Percentiles rank a stretch among this genome's conserved stretches.
These are phyloP conservation scores for Millerozyma miso DNA, from an alignment of 805 yeast genomes.

Conservation along the genomic window DNA sequence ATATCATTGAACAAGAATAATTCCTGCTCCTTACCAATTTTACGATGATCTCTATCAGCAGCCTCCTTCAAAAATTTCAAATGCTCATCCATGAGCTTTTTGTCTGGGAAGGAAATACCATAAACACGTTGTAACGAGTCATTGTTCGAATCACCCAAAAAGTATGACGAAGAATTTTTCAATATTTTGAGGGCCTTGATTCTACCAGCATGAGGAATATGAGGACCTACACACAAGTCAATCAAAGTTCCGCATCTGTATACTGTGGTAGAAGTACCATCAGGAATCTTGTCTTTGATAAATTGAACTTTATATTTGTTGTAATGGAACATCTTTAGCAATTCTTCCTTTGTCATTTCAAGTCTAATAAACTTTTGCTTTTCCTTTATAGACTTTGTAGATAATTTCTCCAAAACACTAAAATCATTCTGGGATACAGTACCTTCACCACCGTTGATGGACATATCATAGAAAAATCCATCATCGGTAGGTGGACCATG, in stretches of 20 bases:
- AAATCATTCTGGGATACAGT: slow-evolving; percentile 78
- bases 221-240: slow-evolving; percentile 97
- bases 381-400: slow-evolving; percentile 87
- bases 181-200: slow-evolving; percentile 90
- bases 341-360: slow-evolving; percentile 85
- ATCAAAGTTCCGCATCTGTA: slow-evolving; percentile 97
- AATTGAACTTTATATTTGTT: slow-evolving; percentile 92
- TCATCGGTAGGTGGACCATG: slow-evolving; percentile 96
- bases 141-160: slow-evolving; percentile 86
- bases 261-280: slow-evolving; percentile 92
- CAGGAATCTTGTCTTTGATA: slow-evolving; percentile 86
- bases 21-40: slow-evolving; percentile 94
- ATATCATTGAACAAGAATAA: slow-evolving; percentile 91
- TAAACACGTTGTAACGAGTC: slow-evolving; percentile 96
- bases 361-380: slow-evolving; percentile 94
- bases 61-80: slow-evolving; percentile 94
- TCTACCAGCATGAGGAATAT: slow-evolving; percentile 94
- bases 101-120: slow-evolving; percentile 98
- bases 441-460: slow-evolving; percentile 68
- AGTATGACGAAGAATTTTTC: slow-evolving; percentile 94
- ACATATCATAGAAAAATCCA: slow-evolving; percentile 96
- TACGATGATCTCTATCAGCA: slow-evolving; percentile 92
- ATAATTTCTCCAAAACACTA: slow-evolving; percentile 75
- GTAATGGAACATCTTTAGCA: slow-evolving; percentile 89
- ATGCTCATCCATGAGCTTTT: slow-evolving; percentile 92